Evolutionary conservation across 495 filamentous ascomycete genomes (phyloP).

Genomic region (Parathielavia hyrcaniae): DNA sequence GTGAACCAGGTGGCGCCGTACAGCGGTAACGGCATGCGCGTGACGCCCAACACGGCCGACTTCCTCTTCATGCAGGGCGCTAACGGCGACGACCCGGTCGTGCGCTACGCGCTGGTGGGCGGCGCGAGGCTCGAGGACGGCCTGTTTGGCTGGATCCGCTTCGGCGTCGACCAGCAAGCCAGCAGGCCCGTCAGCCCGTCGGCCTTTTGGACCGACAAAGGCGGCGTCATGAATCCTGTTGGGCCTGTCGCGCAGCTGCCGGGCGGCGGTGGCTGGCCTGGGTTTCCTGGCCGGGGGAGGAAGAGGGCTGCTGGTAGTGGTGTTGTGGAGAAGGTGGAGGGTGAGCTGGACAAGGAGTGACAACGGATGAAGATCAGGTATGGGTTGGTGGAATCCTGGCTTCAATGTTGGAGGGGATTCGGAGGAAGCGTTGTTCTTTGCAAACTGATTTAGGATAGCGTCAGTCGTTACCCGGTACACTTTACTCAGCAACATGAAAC

Average conservation of each 20-base stretch:
- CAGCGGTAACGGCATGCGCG: slow-evolving; percentile 45
- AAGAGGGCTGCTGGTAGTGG: background rate
- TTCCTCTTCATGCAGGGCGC: slow-evolving; percentile 43
- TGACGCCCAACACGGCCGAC: slow-evolving; percentile 51
- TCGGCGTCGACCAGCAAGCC: slow-evolving; percentile 46
- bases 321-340: background rate
- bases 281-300: background rate
- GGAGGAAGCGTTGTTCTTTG: too few species aligned
- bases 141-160: slow-evolving; percentile 50
- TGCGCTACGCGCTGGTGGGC: slow-evolving; percentile 51
- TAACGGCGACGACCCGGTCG: slow-evolving; percentile 51
- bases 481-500: background rate
- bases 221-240: slow-evolving; percentile 34
- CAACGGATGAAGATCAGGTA: background rate
- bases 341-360: background rate
- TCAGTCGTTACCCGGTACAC: slow-evolving; percentile 8
- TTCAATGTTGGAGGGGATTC: background rate
- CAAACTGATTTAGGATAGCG: background rate
- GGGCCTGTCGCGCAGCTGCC: slow-evolving; percentile 28
- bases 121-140: slow-evolving; percentile 50
- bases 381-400: background rate
- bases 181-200: slow-evolving; percentile 27
- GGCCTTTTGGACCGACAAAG: slow-evolving; percentile 26
- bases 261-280: slow-evolving; percentile 12
- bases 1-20: slow-evolving; percentile 50